phyloP scores from a whole-genome alignment of 2,329 filamentous ascomycete species.

The Mycocentrospora acerina region DNA sequence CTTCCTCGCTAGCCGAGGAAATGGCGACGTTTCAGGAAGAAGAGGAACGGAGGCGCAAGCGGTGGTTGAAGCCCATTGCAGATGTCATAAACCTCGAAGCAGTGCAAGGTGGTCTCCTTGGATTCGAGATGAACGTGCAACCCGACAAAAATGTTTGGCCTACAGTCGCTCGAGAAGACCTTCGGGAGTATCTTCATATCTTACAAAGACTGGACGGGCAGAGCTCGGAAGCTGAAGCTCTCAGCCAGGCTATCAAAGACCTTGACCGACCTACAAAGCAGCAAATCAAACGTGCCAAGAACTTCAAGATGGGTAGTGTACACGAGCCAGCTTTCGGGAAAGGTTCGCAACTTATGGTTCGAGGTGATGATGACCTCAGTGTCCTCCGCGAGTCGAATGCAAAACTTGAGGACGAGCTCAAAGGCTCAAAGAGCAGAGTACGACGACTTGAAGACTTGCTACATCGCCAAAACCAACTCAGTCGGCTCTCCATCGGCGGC shows the following conservation, averaged over 20 bases:
- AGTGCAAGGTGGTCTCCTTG: conserved; percentile 68
- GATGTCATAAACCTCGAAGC: conserved; percentile 68
- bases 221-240: conserved; percentile 66
- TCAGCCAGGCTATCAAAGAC: conserved; percentile 75
- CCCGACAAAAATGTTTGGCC: conserved; percentile 84
- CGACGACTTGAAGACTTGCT: conserved; percentile 88
- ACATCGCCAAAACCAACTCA: conserved; percentile 72
- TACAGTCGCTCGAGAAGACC: conserved; percentile 69
- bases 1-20: conserved; percentile 84
- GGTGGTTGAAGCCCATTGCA: conserved; percentile 85
- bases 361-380: conserved; percentile 80
- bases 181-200: conserved; percentile 70
- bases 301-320: conserved; percentile 94
- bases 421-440: conserved; percentile 88
- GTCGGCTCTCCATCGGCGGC: conserved; percentile 55
- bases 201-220: conserved; percentile 68
- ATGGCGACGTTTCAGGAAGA: conserved; percentile 91
- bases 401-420: conserved; percentile 64
- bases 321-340: conserved; percentile 88
- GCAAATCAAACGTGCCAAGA: conserved; percentile 82
- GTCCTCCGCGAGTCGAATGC: conserved; percentile 54
- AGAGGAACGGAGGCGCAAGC: conserved; percentile 82
- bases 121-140: conserved; percentile 81
- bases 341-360: conserved; percentile 74
- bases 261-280: conserved; percentile 81